phyloP scores from a whole-genome alignment of 129 eudicot genomes.

The Helianthus tuberosus region DNA sequence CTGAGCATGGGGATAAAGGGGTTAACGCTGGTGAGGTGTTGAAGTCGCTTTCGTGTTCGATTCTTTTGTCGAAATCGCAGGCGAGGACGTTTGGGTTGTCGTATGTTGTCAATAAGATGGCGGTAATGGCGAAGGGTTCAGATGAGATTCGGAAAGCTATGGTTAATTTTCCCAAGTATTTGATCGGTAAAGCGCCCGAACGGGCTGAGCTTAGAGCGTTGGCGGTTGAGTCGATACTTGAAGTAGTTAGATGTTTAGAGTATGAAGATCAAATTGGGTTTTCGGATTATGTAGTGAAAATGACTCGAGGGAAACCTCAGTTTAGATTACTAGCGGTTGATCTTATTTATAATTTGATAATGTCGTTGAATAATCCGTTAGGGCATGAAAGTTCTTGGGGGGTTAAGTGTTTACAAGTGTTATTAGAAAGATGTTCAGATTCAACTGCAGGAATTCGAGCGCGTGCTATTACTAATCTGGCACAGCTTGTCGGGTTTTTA shows the following conservation, averaged over 20 bases:
- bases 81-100: slow-evolving; percentile 55
- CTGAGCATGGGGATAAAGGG: slow-evolving; percentile 74
- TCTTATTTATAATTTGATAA: slow-evolving; percentile 56
- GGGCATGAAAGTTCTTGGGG: slow-evolving; percentile 69
- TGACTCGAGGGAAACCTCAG: slow-evolving; percentile 75
- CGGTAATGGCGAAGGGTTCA: slow-evolving; percentile 49
- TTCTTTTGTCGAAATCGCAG: slow-evolving; percentile 61
- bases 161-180: slow-evolving; percentile 69
- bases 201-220: slow-evolving; percentile 73
- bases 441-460: slow-evolving; percentile 74
- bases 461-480: slow-evolving; percentile 79
- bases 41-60: slow-evolving; percentile 57
- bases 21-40: slow-evolving; percentile 79
- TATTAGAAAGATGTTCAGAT: slow-evolving; percentile 81
- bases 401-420: slow-evolving; percentile 65
- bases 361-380: slow-evolving; percentile 47
- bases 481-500: slow-evolving; percentile 61
- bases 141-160: slow-evolving; percentile 58
- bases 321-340: slow-evolving; percentile 83
- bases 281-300: slow-evolving; percentile 74
- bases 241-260: slow-evolving; percentile 67
- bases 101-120: slow-evolving; percentile 63
- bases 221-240: slow-evolving; percentile 85
- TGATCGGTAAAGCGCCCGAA: slow-evolving; percentile 77
- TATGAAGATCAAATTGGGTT: slow-evolving; percentile 58